Conservation (phyloP, 345 rosid genomes). For the Microcos paniculata region DNA sequence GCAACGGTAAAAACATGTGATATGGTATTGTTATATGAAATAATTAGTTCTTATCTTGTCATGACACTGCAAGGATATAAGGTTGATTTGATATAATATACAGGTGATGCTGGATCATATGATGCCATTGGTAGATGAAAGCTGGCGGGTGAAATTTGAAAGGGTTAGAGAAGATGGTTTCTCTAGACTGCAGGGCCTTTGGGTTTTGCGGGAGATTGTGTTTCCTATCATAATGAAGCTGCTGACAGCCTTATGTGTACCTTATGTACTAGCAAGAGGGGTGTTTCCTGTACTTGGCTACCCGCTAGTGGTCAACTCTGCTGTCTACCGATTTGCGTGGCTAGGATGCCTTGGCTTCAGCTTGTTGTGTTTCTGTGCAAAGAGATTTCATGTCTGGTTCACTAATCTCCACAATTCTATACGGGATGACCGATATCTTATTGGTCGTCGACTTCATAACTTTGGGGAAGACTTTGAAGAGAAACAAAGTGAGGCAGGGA, state of each 20-base stretch:
- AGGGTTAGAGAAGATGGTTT: slow-evolving; percentile 96
- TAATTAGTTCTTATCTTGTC: not conserved
- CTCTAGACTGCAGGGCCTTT: slow-evolving; percentile 86
- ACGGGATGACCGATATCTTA: slow-evolving; percentile 89
- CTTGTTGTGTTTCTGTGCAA: slow-evolving; percentile 72
- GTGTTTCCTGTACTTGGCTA: slow-evolving; percentile 90
- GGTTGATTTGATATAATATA: not conserved
- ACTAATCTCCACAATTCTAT: slow-evolving; percentile 98
- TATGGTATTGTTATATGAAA: not conserved
- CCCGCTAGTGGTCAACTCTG: slow-evolving; percentile 88
- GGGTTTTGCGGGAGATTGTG: slow-evolving; percentile 92
- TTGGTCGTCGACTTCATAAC: slow-evolving; percentile 95
- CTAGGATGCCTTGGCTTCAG: slow-evolving; percentile 87
- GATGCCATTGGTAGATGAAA: slow-evolving; percentile 95
- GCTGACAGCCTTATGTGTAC: slow-evolving; percentile 91
- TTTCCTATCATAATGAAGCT: slow-evolving; percentile 92
- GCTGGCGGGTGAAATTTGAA: slow-evolving; percentile 89
- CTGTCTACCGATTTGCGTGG: slow-evolving; percentile 97
- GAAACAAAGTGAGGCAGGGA: slow-evolving; percentile 29
- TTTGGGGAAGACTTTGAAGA: slow-evolving; percentile 55
- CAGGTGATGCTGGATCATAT: slow-evolving; percentile 98
- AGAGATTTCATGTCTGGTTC: slow-evolving; percentile 91
- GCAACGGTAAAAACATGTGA: not conserved
- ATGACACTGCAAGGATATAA: not conserved
- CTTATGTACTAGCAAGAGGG: slow-evolving; percentile 89